Evolutionary conservation across 495 filamentous ascomycete genomes (phyloP).

Genomic region (Massariosphaeria phaeospora): DNA sequence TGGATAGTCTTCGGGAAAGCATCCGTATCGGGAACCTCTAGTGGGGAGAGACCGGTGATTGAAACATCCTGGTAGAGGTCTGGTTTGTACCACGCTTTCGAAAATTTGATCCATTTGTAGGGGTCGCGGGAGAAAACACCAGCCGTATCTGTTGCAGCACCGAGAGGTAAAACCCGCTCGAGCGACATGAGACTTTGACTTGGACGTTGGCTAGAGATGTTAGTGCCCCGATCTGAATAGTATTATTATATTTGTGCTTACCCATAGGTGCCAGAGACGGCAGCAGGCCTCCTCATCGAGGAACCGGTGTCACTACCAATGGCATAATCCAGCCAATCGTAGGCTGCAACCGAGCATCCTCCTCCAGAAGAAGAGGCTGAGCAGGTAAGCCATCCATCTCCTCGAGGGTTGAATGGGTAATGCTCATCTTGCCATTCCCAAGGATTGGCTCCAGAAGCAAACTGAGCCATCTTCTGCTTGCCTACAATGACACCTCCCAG

Average conservation of each 20-base stretch:
- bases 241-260: background rate
- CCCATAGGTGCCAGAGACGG: conserved; percentile 34
- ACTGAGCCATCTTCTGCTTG: conserved; percentile 35
- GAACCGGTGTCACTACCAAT: conserved; percentile 34
- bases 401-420: conserved; percentile 32
- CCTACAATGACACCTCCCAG: conserved; percentile 33
- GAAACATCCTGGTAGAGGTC: conserved; percentile 35
- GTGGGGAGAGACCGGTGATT: conserved; percentile 38
- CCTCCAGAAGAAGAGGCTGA: conserved; percentile 31
- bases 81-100: conserved; percentile 42
- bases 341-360: conserved; percentile 29
- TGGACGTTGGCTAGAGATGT: conserved; percentile 26
- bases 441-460: conserved; percentile 33
- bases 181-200: conserved; percentile 35
- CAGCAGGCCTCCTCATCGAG: conserved; percentile 35
- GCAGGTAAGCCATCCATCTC: conserved; percentile 31
- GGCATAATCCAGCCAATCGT: conserved; percentile 34
- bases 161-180: conserved; percentile 31
- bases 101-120: conserved; percentile 40
- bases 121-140: conserved; percentile 42
- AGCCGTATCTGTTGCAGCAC: conserved; percentile 33
- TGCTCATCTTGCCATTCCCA: conserved; percentile 32
- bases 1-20: conserved; percentile 39
- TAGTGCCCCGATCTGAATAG: background rate
- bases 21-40: conserved; percentile 36